Evolutionary conservation across 2,329 filamentous ascomycete species (phyloP).

Genomic region (Cordyceps pruinosa): DNA sequence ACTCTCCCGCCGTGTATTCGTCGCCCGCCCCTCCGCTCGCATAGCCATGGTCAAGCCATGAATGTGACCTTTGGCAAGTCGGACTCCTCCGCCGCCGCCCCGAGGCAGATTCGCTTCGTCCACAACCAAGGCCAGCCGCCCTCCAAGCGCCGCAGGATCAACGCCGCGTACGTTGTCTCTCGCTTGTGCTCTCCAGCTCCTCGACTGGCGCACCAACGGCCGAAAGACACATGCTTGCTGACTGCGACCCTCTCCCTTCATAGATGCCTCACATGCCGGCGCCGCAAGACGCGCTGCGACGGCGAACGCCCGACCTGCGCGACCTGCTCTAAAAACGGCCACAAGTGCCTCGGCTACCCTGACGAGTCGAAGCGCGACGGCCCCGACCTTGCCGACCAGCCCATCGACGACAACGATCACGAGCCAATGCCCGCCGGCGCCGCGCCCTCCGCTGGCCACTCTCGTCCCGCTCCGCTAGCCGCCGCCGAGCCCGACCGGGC

Average conservation of each 20-base stretch:
- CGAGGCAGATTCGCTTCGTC: slow-evolving; percentile 68
- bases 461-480: not conserved
- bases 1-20: not conserved
- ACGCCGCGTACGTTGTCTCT: slow-evolving; percentile 58
- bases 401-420: slow-evolving; percentile 31
- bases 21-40: not conserved
- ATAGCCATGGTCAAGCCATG: slow-evolving; percentile 15
- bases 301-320: slow-evolving; percentile 66
- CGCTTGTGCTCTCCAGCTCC: not conserved
- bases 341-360: slow-evolving; percentile 61
- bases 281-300: slow-evolving; percentile 68
- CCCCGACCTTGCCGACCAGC: slow-evolving; percentile 24
- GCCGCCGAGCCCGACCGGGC: not conserved
- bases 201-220: not conserved
- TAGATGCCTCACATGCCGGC: slow-evolving; percentile 66
- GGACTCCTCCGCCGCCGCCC: slow-evolving; percentile 25
- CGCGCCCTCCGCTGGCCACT: not conserved
- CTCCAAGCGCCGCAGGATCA: slow-evolving; percentile 70
- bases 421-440: not conserved
- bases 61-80: slow-evolving; percentile 20
- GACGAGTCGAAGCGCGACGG: slow-evolving; percentile 33
- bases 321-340: slow-evolving; percentile 65
- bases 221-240: not conserved
- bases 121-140: slow-evolving; percentile 76
- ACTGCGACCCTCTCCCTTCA: not conserved